Evolutionary conservation across 495 filamentous ascomycete genomes (phyloP), one percentile per base, ranked within the genome.

Genomic region (Penicillium riverlandense): DNA sequence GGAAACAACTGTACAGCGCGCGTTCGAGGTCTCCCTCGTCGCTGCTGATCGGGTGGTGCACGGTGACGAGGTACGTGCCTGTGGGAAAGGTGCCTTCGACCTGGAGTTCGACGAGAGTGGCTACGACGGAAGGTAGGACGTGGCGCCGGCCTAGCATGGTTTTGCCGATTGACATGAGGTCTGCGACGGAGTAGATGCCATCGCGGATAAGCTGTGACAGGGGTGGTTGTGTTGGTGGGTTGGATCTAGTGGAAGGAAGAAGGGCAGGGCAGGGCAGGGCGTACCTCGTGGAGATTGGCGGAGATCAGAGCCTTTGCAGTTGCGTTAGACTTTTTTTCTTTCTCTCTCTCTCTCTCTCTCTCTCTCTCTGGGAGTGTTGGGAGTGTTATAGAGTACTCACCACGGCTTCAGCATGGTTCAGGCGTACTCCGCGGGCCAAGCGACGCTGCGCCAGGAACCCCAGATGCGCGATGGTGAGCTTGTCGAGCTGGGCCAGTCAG

Each of bases 91-190:
- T 98, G 32, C 94, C 92, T 65, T 98, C 92, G 45, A 97, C 83
- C 71, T 90, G 86, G 47, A 98, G 77, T 68, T 94, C 85, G 41
- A 76, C 71, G 22, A 98, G 77, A 9, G 86, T 84, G 3, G 76
- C 69, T 22, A 79, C 70, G 28, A 98, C 92, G 12, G 83, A 80
- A 16, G 94, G 89, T 11, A 89, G 72, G 49, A 98, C 92, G 62
- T 98, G 94, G 16, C 91, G 86, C 4, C 92, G 86, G 46, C 94
- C 92, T 11, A 98, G 87, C 80, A 98, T 88, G 12, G 82, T 88
- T 56, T 86, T 82, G 54, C 92, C 92, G 49, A 91, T 78, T 40
- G 79, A 72, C 90, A 97, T 96, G 60, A 98, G 85, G 55, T 94
- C 88, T 8, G 90, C 83, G 45, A 98, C 91, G 37, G 75, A 84